Evolutionary conservation across 306 rosid genomes (phyloP), one percentile per base, ranked within the genome.

Genomic region (Cucurbita moschata): DNA sequence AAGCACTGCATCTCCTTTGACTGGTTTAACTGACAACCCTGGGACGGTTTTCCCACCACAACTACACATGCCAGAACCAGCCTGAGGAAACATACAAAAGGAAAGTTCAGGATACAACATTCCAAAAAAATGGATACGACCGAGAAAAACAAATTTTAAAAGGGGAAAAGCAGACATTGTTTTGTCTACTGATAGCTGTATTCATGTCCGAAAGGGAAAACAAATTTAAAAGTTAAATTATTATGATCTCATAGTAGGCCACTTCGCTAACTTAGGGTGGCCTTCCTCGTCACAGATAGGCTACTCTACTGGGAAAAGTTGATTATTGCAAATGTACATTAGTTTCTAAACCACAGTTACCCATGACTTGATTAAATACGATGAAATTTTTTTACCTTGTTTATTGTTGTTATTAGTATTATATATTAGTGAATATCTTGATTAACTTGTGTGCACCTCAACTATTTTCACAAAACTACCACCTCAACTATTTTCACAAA

Each of bases 1-100:
- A 73, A 94, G 97, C 71, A 94, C 88, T 5, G 97, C 99, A 62
- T 91, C 87, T 84, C 99, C 99, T 86, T 87, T 89, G 60, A 44
- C 53, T 61, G 99, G 95, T 78, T 91, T 87, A 40, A 94, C 92
- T 10, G 88, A 91, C 80, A 89, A 39, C 76, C 97, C 99, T 75
- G 76, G 71, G 68, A 81, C 83, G 52, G 77, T 73, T 80, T 85
- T 86, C 77, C 99, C 95, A 49, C 97, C 99, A 54, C 97, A 94
- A 84, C 76, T 91, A 80, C 99, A 94, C 58, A 91, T 90, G 53
- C 89, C 92, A 7, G 91, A 86, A 81, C 99, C 95, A 79, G 88
- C 97, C 99, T 94, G 88, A 82, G 77, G 42, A 72, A 76, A 53
- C 46, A 40, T 16, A 74, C 52, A 8, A 59, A 26, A 0, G 54